Base-by-base conservation (phyloP, 202 grass and related monocot species). In the Bolboschoenoplectus hybrid region DNA sequence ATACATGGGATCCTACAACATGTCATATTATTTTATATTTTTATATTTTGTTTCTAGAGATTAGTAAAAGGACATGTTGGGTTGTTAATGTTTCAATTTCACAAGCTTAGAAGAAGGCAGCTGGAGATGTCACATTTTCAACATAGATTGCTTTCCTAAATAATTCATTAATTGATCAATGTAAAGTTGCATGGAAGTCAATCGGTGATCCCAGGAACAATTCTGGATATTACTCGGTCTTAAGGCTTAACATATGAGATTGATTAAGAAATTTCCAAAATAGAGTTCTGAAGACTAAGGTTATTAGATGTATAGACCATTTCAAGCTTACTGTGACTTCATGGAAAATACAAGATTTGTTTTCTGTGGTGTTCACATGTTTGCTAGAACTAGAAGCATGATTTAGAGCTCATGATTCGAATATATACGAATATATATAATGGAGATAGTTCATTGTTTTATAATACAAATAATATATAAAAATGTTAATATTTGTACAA, bases 121-220 rank as follows among this genome's bases (percentile, higher is more conserved):
- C 81, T 67, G 61, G 44, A 52, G n/a, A 83, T 51, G 16, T n/a
- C 62, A 69, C 34, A 53, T 83, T 53, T 63, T 83, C 81, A 83
- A 83, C 20, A 83, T 47, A 52, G 9, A 56, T 83, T 83, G 63
- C 61, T 83, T 7, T 49, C 63, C 16, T 46, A 3, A 52, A 41
- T 83, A 35, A 62, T 49, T 17, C 6, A 36, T 7, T 36, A 66
- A 46, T 67, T 51, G 26, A 17, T 77, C 52, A 78, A 7, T 74
- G 49, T 17, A 39, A 77, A 36, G n/a, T 67, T 39, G 61, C 38
- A 35, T 52, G 67, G 57, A 64, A 49, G 79, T 82, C 62, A 47
- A 38, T 12, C 26, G 11, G 50, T 36, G 5, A 49, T 10, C 11
- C 11, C 36, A 69, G 16, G 20, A 40, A 83, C 26, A 38, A 55